Evolutionary conservation across 306 rosid species (phyloP).

Genomic region (Leucaena leucocephala): DNA sequence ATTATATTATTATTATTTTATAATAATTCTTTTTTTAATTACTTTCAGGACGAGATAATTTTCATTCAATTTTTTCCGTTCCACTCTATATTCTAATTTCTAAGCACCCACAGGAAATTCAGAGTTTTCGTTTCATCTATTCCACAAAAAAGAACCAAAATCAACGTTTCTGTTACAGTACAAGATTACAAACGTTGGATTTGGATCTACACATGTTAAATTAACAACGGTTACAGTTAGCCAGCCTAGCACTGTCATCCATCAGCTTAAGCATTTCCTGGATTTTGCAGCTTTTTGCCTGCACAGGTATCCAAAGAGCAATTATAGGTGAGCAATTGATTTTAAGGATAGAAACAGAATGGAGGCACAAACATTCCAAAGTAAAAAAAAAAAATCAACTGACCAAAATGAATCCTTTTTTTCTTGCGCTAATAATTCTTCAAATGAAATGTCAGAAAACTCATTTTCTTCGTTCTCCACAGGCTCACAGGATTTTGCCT

Average conservation of each 20-base stretch:
- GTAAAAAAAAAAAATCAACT: constrained; percentile 33
- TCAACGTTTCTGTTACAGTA: constrained; percentile 35
- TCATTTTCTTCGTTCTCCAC: constrained; percentile 54
- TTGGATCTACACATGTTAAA: constrained; percentile 44
- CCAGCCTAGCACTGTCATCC: constrained; percentile 26
- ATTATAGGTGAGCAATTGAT: constrained; percentile 12
- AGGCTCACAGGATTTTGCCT: constrained; percentile 52
- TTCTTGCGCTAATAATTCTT: constrained; percentile 84
- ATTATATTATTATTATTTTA: no score
- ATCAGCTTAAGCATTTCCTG: constrained; percentile 64
- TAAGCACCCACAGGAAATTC: constrained; percentile 8
- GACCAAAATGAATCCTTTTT: constrained; percentile 96
- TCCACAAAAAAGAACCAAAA: constrained; percentile 40
- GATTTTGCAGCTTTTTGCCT: constrained; percentile 82
- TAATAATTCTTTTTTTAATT: background rate
- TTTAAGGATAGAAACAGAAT: no score
- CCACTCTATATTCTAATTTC: background rate
- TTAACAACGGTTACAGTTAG: constrained; percentile 45
- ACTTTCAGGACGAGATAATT: background rate
- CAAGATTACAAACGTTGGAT: constrained; percentile 35
- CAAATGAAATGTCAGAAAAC: constrained; percentile 68
- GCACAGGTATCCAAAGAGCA: constrained; percentile 38
- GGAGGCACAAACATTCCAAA: background rate
- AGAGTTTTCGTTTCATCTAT: constrained; percentile 30
- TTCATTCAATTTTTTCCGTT: background rate